Evolutionary conservation across 2,329 filamentous ascomycete genomes (phyloP).

Genomic region (Aspergillus fumigatiaffinis): DNA sequence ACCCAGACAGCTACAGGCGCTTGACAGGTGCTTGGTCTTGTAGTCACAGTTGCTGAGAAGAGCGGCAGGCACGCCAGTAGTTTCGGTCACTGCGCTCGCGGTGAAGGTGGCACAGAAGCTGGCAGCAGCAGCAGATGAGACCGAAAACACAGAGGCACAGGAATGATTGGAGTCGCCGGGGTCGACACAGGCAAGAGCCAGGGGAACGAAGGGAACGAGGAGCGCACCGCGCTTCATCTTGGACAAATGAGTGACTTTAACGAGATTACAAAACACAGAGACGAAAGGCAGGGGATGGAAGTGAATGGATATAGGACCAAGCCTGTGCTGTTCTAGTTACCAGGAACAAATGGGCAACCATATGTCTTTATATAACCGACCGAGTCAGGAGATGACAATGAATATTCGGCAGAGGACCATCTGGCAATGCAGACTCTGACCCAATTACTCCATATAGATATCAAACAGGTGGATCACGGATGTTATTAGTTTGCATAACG

Average conservation of each 20-base stretch:
- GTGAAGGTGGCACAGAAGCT: slow-evolving; percentile 24
- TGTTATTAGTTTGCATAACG: no score
- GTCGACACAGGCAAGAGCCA: slow-evolving; percentile 20
- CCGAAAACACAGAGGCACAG: slow-evolving; percentile 21
- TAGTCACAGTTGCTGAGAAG: slow-evolving; percentile 18
- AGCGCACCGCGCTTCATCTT: slow-evolving; percentile 24
- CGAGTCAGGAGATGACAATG: no score
- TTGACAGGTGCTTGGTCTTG: slow-evolving; percentile 20
- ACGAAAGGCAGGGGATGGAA: neutral
- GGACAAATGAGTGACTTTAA: slow-evolving; percentile 6
- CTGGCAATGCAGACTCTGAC: no score
- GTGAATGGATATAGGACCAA: no score
- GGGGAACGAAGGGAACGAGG: slow-evolving; percentile 18
- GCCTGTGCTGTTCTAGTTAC: no score
- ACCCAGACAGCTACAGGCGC: slow-evolving; percentile 23
- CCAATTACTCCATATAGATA: no score
- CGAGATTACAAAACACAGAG: neutral
- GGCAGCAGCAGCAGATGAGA: slow-evolving; percentile 17
- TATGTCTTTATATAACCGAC: no score
- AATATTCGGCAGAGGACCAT: no score
- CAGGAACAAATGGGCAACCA: no score
- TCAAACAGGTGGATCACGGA: no score
- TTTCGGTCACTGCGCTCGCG: slow-evolving; percentile 17
- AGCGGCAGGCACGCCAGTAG: slow-evolving; percentile 16
- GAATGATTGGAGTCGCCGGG: slow-evolving; percentile 13